These are phyloP conservation scores for Dipodascus geniculatus DNA, from an alignment of 805 yeast species.

Conservation along the genomic window DNA sequence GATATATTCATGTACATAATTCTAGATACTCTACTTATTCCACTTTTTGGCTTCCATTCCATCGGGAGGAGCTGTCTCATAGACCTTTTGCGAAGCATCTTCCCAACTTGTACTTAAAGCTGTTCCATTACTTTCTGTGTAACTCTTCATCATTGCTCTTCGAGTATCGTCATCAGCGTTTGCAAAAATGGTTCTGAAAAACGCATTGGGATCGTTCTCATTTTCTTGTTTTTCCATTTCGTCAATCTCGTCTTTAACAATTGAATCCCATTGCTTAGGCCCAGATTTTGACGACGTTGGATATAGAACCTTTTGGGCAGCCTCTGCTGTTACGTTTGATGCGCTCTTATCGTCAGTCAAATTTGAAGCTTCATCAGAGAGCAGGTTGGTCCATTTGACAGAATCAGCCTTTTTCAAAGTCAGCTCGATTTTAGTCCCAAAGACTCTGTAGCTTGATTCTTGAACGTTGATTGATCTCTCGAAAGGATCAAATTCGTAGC, in stretches of 20 bases:
- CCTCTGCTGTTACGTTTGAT: not conserved
- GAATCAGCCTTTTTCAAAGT: constrained; percentile 36
- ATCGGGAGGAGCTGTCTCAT: constrained; percentile 63
- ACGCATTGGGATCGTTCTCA: constrained; percentile 37
- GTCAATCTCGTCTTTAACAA: constrained; percentile 21
- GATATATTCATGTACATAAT: not conserved
- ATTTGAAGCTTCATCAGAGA: constrained; percentile 2
- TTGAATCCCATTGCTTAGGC: constrained; percentile 8
- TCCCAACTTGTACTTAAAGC: constrained; percentile 88
- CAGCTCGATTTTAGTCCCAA: constrained; percentile 67
- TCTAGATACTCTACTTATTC: not conserved
- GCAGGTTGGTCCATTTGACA: constrained; percentile 8
- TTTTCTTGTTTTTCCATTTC: constrained; percentile 35
- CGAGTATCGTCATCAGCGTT: constrained; percentile 78
- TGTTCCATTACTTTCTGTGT: constrained; percentile 87
- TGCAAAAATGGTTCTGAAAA: constrained; percentile 63
- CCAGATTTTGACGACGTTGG: constrained; percentile 1
- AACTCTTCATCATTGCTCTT: constrained; percentile 96
- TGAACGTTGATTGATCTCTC: constrained; percentile 38
- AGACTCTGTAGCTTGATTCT: constrained; percentile 38
- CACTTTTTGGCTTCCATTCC: constrained; percentile 51
- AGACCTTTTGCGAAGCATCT: constrained; percentile 57
- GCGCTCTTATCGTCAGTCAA: not conserved
- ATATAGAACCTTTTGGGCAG: not conserved
- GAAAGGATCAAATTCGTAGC: constrained; percentile 43